These are phyloP conservation scores for Apiospora pterosperma DNA, from an alignment of 2,329 filamentous ascomycete genomes.

Conservation along the genomic window DNA sequence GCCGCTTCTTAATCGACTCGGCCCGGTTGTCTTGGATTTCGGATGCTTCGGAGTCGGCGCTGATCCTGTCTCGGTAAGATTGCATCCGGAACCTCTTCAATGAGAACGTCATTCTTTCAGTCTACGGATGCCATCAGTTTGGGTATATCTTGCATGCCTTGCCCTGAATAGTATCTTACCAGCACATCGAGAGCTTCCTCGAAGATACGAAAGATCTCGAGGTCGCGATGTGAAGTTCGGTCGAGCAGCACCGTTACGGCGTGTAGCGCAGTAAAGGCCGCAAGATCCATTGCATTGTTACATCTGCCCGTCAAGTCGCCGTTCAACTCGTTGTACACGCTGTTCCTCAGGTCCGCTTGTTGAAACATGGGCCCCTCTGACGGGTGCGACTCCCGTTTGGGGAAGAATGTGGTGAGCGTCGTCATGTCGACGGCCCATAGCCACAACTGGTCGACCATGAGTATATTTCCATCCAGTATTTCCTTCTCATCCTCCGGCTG, in stretches of 20 bases:
- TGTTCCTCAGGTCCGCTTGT: constrained; percentile 60
- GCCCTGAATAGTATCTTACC: constrained; percentile 30
- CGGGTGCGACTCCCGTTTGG: constrained; percentile 50
- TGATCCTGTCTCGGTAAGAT: constrained; percentile 46
- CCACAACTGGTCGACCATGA: constrained; percentile 69
- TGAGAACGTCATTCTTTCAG: constrained; percentile 58
- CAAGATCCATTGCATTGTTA: constrained; percentile 59
- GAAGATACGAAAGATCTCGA: constrained; percentile 63
- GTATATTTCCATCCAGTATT: constrained; percentile 50
- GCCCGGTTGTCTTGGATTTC: constrained; percentile 39
- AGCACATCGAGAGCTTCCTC: constrained; percentile 63
- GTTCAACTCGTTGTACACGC: constrained; percentile 64
- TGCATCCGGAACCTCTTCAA: constrained; percentile 60
- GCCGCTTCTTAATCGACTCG: constrained; percentile 39
- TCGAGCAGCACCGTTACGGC: constrained; percentile 61
- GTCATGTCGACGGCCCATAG: constrained; percentile 54
- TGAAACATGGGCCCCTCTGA: constrained; percentile 54
- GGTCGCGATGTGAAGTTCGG: constrained; percentile 54
- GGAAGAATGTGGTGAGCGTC: constrained; percentile 53
- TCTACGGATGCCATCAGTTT: constrained; percentile 32
- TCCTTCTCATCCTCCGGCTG: constrained; percentile 30
- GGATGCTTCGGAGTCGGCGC: constrained; percentile 34
- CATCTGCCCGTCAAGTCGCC: constrained; percentile 61
- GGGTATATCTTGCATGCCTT: not conserved
- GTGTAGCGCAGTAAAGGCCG: constrained; percentile 58